Base-by-base conservation (phyloP, 176 grass and related monocot species). In the Avena eriantha region DNA sequence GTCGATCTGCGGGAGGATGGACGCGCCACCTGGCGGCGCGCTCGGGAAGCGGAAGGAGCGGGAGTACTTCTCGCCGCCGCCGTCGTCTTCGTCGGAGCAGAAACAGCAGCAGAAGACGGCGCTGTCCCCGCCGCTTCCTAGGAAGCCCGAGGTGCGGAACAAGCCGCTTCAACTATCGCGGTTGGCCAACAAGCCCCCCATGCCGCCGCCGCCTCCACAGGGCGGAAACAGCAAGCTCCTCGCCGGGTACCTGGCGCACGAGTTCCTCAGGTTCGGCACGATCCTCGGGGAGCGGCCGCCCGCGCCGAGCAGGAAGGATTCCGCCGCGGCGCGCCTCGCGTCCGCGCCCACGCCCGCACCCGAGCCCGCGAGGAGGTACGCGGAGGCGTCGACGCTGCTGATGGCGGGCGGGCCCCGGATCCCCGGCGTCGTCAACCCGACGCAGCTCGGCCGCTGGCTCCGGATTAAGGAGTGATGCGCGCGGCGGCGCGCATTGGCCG, bases 161-260 rank as follows among this genome's bases (percentile, higher is more conserved):
- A 90, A 49, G 17, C 39, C 72, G 63, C 69, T 29, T 3, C 68
- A 55, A 18, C 70, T 61, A n/a, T 15, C 41, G n/a, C 86, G 78
- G 53, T 18, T 74, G 48, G 59, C 81, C 41, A 81, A 69, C 50
- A 81, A 79, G 34, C 64, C 93, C 0, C 39, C 41, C 19, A 26
- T 74, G 64, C 79, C 83, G 23, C 73, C 76, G 26, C 67, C 21
- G 4, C 71, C 73, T 64, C 80, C 50, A 43, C n/a, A 74, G 46
- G 24, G 9, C 23, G 49, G 47, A 35, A 68, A 57, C 68, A 87
- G 54, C 90, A 91, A 90, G 90, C 85, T 96, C n/a, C 72, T 98
- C 16, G 97, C 92, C 24, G 97, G 94, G 57, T 89, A 92, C 88
- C 85, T 98, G 54, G 97, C 97, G 16, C 93, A 98, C 84, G 94